Base-by-base conservation (phyloP, 2,329 filamentous ascomycete species). In the Cercospora canescens region DNA sequence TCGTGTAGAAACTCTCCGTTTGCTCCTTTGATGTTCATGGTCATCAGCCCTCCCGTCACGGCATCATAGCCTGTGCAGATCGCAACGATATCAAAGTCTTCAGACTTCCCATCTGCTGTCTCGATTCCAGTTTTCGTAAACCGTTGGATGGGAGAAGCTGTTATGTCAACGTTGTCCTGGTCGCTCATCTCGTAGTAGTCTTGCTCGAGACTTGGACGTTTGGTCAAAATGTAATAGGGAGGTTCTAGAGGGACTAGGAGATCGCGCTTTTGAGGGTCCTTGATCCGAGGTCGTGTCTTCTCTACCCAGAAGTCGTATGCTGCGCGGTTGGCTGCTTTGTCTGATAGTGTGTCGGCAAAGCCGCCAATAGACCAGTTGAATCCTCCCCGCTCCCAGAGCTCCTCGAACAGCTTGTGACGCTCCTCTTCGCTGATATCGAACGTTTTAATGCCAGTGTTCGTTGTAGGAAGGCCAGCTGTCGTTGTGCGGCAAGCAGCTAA, bases 151-250 rank as follows among this genome's bases (percentile, higher is more conserved):
- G 81, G 80, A 0, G 74, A 79, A 64, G 77, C 75, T 58, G 79
- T 79, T 30, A 81, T 71, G 59, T 82, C 77, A 52, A 81, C 81
- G 63, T 67, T 81, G 71, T 4, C 77, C 56, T 70, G 75, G 66
- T 82, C 78, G 11, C 81, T 52, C 45, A 52, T 52, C 45, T 52
- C 45, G 64, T 82, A 83, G 65, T 78, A 82, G 71, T 82, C 76
- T 60, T 81, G 80, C 69, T 83, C 81, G 3, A 83, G 74, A 28
- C 75, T 77, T 4, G 80, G 79, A 24, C 81, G 73, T 73, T 82
- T 83, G 11, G 80, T 82, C 7, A 80, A 79, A 62, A 80, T 82
- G 0, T 78, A 77, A 67, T 82, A 80, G 0, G 79, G 79, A 9
- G 78, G 75, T 61, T 79, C 73, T 11, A 78, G 66, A 0, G 81